These are phyloP conservation scores for Thermoascus crustaceus DNA, from an alignment of 2,329 filamentous ascomycete genomes.

Conservation along the genomic window DNA sequence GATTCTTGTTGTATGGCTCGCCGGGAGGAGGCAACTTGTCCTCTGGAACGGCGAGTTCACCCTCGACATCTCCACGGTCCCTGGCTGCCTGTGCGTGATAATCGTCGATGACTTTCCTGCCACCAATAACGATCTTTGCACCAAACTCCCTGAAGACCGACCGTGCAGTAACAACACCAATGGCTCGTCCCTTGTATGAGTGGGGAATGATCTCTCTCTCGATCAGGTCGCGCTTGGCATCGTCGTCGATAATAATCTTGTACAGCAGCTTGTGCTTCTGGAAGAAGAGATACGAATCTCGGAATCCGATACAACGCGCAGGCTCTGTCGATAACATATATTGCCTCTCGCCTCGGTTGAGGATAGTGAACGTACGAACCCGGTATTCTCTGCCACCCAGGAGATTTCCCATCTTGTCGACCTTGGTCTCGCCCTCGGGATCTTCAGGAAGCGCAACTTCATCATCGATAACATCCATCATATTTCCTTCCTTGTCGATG, in stretches of 20 bases:
- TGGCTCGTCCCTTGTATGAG: conserved; percentile 95
- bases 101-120: conserved; percentile 77
- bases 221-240: conserved; percentile 96
- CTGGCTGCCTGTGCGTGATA: conserved; percentile 72
- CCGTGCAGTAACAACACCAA: conserved; percentile 90
- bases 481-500: conserved; percentile 88
- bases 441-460: conserved; percentile 86
- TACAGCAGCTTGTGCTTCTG: conserved; percentile 93
- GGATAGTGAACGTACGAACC: conserved; percentile 88
- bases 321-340: conserved; percentile 99
- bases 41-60: conserved; percentile 83
- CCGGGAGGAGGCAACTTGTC: conserved; percentile 67
- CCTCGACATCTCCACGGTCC: conserved; percentile 72
- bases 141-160: conserved; percentile 97
- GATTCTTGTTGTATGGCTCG: conserved; percentile 95
- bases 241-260: conserved; percentile 96
- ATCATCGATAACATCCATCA: conserved; percentile 82
- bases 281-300: conserved; percentile 98
- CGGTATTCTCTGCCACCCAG: conserved; percentile 82
- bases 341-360: conserved; percentile 70
- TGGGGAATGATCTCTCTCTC: conserved; percentile 92
- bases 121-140: conserved; percentile 85
- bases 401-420: conserved; percentile 79
- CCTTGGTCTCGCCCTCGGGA: conserved; percentile 81
- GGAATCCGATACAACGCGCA: conserved; percentile 90